Evolutionary conservation across 129 eudicot species (phyloP).

Genomic region (Tagetes patula): DNA sequence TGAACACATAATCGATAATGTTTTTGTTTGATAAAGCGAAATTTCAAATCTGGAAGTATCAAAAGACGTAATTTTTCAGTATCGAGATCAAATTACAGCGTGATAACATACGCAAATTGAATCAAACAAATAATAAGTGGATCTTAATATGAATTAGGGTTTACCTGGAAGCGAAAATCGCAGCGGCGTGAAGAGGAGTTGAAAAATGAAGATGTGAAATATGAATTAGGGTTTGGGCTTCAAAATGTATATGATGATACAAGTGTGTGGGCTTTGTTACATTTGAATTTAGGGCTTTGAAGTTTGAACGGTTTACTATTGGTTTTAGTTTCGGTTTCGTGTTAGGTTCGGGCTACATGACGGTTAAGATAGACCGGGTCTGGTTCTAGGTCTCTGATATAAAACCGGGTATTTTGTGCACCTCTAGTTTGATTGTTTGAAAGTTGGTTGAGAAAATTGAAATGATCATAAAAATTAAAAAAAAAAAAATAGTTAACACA

Average conservation of each 20-base stretch:
- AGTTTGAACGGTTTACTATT: too few relatives aligned
- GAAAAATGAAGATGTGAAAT: neutral
- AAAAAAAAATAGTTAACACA: too few relatives aligned
- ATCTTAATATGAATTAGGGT: neutral
- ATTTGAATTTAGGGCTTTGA: neutral
- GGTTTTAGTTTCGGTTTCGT: too few relatives aligned
- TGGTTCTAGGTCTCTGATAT: too few relatives aligned
- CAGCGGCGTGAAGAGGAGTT: slow-evolving; percentile 27
- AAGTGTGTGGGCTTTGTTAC: neutral
- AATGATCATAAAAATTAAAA: too few relatives aligned
- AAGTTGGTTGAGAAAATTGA: too few relatives aligned
- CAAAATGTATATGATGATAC: slow-evolving; percentile 1
- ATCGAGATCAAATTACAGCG: too few relatives aligned
- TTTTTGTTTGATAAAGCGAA: neutral
- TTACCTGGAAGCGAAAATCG: slow-evolving; percentile 26
- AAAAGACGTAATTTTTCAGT: neutral
- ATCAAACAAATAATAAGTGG: neutral
- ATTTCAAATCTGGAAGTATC: neutral
- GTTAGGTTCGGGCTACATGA: too few relatives aligned
- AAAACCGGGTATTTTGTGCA: too few relatives aligned
- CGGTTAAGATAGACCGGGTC: too few relatives aligned
- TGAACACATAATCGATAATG: neutral
- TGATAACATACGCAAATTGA: neutral
- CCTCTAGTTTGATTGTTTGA: too few relatives aligned
- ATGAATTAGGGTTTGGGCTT: slow-evolving; percentile 35